A percentile compares a stretch with the other conserved stretches of the same genome.
These are phyloP conservation scores for Globisporangium ultimum DNA, from an alignment of 352 stramenopile genomes.

Conservation along the genomic window DNA sequence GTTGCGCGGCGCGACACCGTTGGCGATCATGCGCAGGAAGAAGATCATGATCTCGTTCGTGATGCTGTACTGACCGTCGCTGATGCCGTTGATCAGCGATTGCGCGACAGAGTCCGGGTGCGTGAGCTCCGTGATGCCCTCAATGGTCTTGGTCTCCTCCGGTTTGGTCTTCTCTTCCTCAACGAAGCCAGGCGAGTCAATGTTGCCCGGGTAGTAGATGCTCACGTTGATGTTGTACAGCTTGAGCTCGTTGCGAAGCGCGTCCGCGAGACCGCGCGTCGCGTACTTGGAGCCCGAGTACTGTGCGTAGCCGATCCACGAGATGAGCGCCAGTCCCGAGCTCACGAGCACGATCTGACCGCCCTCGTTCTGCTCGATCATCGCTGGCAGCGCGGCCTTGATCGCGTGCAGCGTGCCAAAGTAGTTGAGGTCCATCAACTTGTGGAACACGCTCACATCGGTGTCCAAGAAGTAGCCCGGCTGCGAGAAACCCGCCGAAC, in stretches of 20 bases:
- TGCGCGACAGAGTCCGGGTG: conserved; percentile 64
- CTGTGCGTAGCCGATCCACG: conserved; percentile 80
- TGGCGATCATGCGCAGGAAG: conserved; percentile 65
- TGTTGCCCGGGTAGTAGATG: conserved; percentile 82
- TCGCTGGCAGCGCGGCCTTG: conserved; percentile 76
- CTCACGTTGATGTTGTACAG: conserved; percentile 67
- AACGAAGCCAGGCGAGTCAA: conserved; percentile 73
- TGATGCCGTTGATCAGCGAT: conserved; percentile 59
- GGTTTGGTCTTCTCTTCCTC: conserved; percentile 80
- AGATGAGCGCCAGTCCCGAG: conserved; percentile 64
- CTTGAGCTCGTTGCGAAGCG: conserved; percentile 74
- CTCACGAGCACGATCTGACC: conserved; percentile 72
- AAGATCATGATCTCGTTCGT: conserved; percentile 80
- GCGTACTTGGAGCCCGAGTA: conserved; percentile 85
- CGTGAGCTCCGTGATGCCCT: conserved; percentile 46
- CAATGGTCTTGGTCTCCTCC: conserved; percentile 67
- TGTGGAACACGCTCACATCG: conserved; percentile 63
- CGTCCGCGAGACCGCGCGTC: conserved; percentile 72
- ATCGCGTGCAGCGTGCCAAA: conserved; percentile 77
- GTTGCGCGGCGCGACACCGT: conserved; percentile 64
- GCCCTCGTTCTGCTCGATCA: conserved; percentile 56
- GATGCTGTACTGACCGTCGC: conserved; percentile 71
- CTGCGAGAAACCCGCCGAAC: conserved; percentile 50
- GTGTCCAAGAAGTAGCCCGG: conserved; percentile 79
- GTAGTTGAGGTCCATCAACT: conserved; percentile 88